phyloP scores from a whole-genome alignment of 1,284 basidiomycete genomes.

The Pterulicium gracile region DNA sequence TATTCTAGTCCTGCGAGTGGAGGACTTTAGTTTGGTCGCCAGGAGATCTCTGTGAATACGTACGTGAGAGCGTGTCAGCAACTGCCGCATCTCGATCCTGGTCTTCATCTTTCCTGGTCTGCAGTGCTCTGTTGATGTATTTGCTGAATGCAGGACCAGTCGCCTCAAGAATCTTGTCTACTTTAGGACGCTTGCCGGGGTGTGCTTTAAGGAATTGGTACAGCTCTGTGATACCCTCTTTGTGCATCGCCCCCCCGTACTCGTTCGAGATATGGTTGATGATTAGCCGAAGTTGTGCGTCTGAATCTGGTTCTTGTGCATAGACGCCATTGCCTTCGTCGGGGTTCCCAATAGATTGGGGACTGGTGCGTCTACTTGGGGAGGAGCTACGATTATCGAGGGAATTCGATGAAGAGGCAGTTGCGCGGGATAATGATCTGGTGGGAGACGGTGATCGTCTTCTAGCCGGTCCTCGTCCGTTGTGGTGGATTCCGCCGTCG shows the following conservation, averaged over 20 bases:
- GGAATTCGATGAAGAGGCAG: constrained; percentile 41
- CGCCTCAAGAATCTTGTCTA: constrained; percentile 77
- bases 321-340: constrained; percentile 25
- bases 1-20: constrained; percentile 51
- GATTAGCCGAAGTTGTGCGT: constrained; percentile 71
- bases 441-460: constrained; percentile 21
- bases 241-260: constrained; percentile 72
- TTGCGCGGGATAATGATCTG: constrained; percentile 45
- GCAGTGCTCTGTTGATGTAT: constrained; percentile 74
- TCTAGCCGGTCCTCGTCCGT: constrained; percentile 21
- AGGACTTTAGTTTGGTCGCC: constrained; percentile 2
- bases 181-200: constrained; percentile 78
- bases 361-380: constrained; percentile 55
- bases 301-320: constrained; percentile 68
- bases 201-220: constrained; percentile 91
- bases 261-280: constrained; percentile 87
- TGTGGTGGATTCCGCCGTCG: constrained; percentile 25
- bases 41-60: constrained; percentile 21
- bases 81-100: constrained; percentile 69
- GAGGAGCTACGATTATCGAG: constrained; percentile 41
- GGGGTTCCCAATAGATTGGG: constrained; percentile 48
- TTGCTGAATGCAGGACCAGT: constrained; percentile 78
- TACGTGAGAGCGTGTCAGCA: constrained; percentile 68
- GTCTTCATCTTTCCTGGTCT: constrained; percentile 78
- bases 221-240: constrained; percentile 91